Percentiles rank a stretch among this genome's conserved stretches.
Conservation (phyloP, 441 rosid genomes). For the Erysimum cheiri region DNA sequence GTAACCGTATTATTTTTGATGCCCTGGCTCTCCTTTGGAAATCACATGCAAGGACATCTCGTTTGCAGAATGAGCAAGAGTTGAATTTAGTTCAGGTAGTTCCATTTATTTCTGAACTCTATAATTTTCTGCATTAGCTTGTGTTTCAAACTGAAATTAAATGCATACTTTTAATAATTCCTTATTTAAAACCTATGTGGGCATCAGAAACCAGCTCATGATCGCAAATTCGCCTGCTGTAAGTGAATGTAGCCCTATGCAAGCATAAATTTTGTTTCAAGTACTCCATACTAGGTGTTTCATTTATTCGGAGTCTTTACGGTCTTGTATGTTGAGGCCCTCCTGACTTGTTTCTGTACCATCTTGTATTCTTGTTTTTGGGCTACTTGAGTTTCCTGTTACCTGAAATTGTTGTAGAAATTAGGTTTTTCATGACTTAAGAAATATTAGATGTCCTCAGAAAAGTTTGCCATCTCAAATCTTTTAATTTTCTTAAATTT, state of each 20-base stretch:
- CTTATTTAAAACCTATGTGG: conserved; percentile 31
- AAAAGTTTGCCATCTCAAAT: conserved; percentile 24
- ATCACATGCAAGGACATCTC: conserved; percentile 86
- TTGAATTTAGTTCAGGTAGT: conserved; percentile 93
- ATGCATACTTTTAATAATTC: conserved; percentile 24
- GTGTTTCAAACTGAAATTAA: conserved; percentile 17
- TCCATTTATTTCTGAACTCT: conserved; percentile 35
- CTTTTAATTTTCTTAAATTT: conserved; percentile 36
- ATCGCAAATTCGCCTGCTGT: conserved; percentile 5
- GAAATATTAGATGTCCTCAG: conserved; percentile 14
- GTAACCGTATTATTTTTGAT: conserved; percentile 84
- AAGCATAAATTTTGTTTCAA: conserved; percentile 6
- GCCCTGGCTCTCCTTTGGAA: conserved; percentile 90
- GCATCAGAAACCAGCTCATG: conserved; percentile 11
- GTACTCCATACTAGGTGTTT: conserved; percentile 2
- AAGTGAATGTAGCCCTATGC: conserved; percentile 20
- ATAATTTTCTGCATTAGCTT: conserved; percentile 30
- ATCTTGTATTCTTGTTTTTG: conserved; percentile 22
- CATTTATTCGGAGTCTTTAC: conserved; percentile 7
- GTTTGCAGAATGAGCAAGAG: conserved; percentile 92
- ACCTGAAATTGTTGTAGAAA: conserved; percentile 27
- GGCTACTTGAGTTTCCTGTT: conserved; percentile 25
- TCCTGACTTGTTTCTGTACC: conserved; percentile 29
- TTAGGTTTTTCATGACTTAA: conserved; percentile 21
- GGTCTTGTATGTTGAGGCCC: conserved; percentile 15